Conservation (phyloP, 257 asterid genomes). For the Plectranthus barbatus region DNA sequence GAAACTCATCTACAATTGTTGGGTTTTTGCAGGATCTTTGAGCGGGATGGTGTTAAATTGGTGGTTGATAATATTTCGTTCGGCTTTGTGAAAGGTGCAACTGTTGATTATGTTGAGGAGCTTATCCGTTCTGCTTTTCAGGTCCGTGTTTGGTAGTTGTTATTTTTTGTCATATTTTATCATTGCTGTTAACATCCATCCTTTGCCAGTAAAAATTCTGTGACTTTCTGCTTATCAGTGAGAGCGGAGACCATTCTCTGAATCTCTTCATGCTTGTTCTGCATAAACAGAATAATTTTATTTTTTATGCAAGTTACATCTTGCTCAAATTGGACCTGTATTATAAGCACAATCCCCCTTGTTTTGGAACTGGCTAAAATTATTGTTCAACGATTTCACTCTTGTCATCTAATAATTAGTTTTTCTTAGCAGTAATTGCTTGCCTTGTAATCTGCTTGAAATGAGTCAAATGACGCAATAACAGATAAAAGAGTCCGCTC, state of each 20-base stretch:
- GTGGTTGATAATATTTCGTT: slow-evolving; percentile 82
- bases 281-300: background rate
- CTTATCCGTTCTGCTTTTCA: slow-evolving; percentile 93
- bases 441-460: no score
- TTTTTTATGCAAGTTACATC: background rate
- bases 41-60: slow-evolving; percentile 81
- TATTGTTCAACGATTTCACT: background rate
- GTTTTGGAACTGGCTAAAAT: background rate
- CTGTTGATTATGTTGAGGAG: slow-evolving; percentile 91
- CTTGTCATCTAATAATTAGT: no score
- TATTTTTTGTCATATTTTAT: background rate
- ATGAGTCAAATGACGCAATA: no score
- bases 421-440: no score
- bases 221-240: background rate
- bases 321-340: background rate
- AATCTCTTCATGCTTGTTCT: background rate
- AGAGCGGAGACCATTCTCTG: background rate
- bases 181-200: background rate
- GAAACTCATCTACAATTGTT: background rate
- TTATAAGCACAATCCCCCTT: no score
- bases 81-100: slow-evolving; percentile 85
- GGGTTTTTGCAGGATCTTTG: slow-evolving; percentile 57
- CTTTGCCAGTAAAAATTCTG: background rate
- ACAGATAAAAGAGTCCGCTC: no score
- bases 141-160: slow-evolving; percentile 33